Evolutionary conservation across 345 rosid species (phyloP).

Genomic region (Eucalyptus regnans): DNA sequence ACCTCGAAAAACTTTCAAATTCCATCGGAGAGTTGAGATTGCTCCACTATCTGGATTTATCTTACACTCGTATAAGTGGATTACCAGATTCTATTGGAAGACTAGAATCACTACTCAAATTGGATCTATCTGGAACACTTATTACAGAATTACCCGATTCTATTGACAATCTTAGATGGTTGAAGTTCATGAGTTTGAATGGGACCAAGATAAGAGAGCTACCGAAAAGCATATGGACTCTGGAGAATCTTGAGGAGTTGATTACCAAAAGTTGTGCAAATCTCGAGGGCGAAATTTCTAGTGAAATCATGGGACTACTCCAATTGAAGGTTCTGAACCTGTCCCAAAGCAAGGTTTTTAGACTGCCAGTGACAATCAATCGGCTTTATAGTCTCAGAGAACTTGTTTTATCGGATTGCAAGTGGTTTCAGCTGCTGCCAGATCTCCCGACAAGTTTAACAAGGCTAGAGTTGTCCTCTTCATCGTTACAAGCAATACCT

Average conservation of each 20-base stretch:
- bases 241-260: not conserved
- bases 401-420: too few relatives aligned
- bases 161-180: not conserved
- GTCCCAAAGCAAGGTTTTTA: not conserved
- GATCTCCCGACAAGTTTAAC: not conserved
- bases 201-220: not conserved
- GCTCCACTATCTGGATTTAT: not conserved
- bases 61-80: rapidly evolving
- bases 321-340: not conserved
- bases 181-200: not conserved
- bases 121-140: rapidly evolving
- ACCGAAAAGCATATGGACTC: not conserved
- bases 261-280: rapidly evolving
- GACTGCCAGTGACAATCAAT: not conserved
- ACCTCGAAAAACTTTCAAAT: rapidly evolving
- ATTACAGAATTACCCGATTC: not conserved
- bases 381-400: too few relatives aligned
- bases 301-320: rapidly evolving
- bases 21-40: not conserved
- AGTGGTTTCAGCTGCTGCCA: rapidly evolving
- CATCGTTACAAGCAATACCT: rapidly evolving
- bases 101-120: not conserved
- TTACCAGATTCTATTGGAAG: not conserved
- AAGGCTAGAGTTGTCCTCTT: not conserved
- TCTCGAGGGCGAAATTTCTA: rapidly evolving